phyloP scores from a whole-genome alignment of 495 filamentous ascomycete species.

The Amniculicola lignicola region DNA sequence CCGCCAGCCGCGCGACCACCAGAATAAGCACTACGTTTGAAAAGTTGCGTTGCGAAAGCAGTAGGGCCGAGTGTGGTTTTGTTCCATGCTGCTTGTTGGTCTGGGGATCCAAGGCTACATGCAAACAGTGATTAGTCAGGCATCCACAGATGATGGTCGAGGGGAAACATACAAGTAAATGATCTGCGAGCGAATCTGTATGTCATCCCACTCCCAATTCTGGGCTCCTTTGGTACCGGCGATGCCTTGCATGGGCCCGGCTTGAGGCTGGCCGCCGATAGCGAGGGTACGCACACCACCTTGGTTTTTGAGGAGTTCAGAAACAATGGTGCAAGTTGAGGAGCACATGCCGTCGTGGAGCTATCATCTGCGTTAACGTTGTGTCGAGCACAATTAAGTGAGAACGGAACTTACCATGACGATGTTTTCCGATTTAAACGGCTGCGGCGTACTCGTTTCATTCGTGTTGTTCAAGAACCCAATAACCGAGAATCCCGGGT shows the following conservation, averaged over 20 bases:
- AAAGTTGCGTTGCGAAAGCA: slow-evolving; percentile 23
- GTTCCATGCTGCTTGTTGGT: slow-evolving; percentile 23
- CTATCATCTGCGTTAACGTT: slow-evolving; percentile 1
- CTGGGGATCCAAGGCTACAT: slow-evolving; percentile 7
- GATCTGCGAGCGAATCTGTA: slow-evolving; percentile 16
- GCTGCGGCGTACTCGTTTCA: slow-evolving; percentile 23
- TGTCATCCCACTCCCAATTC: slow-evolving; percentile 16
- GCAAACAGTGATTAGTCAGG: no score
- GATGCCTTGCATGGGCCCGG: slow-evolving; percentile 31
- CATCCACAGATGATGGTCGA: no score
- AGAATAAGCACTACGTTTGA: slow-evolving; percentile 16
- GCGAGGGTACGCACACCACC: slow-evolving; percentile 28
- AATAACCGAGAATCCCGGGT: slow-evolving; percentile 21
- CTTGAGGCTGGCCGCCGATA: slow-evolving; percentile 25
- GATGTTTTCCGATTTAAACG: slow-evolving; percentile 30
- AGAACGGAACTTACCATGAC: slow-evolving; percentile 15
- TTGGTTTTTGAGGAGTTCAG: slow-evolving; percentile 28
- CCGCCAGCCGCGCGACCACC: slow-evolving; percentile 8
- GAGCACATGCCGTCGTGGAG: slow-evolving; percentile 31
- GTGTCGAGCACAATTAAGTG: neutral
- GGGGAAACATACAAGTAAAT: slow-evolving; percentile 15
- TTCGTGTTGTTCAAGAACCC: slow-evolving; percentile 25
- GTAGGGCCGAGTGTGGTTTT: slow-evolving; percentile 23
- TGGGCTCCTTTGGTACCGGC: slow-evolving; percentile 30
- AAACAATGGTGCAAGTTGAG: slow-evolving; percentile 32